Conservation (phyloP, 495 filamentous ascomycete genomes). For the Cercophora newfieldiana region DNA sequence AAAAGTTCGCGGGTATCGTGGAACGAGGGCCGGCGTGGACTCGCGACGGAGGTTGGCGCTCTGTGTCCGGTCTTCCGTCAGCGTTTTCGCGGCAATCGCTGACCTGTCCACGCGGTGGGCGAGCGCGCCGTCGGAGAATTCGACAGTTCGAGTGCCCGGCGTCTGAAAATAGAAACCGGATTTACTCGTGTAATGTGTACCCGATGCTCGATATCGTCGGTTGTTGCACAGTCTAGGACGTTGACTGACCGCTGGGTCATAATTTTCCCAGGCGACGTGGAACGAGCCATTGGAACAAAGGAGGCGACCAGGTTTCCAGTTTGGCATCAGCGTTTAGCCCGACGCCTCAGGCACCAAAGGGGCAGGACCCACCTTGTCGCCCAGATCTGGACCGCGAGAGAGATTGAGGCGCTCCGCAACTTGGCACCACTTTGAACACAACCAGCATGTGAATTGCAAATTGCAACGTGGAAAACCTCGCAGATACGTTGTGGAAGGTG, state of each 20-base stretch:
- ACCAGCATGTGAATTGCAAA: too few species aligned
- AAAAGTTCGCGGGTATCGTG: neutral
- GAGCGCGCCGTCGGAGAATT: conserved; percentile 6
- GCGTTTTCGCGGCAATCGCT: neutral
- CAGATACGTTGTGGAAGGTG: too few species aligned
- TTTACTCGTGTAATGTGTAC: conserved; percentile 23
- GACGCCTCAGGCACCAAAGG: conserved; percentile 19
- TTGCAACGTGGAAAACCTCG: too few species aligned
- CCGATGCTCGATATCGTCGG: conserved; percentile 24
- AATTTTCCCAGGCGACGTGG: conserved; percentile 21
- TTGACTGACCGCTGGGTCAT: conserved; percentile 9
- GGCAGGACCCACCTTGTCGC: neutral
- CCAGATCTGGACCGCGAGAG: neutral
- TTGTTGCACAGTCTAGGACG: conserved; percentile 22
- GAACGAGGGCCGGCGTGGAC: neutral
- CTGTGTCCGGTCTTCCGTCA: conserved; percentile 2
- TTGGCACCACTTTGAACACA: too few species aligned
- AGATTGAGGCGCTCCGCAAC: too few species aligned
- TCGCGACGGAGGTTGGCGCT: conserved; percentile 8
- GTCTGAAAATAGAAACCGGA: conserved; percentile 2
- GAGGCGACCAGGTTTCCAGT: conserved; percentile 23
- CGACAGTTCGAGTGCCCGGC: neutral
- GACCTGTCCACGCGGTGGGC: neutral
- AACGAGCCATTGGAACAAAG: neutral
- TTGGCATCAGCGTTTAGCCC: conserved; percentile 10